Conservation (phyloP, 2,329 filamentous ascomycete species). For the Beauveria caledonica region DNA sequence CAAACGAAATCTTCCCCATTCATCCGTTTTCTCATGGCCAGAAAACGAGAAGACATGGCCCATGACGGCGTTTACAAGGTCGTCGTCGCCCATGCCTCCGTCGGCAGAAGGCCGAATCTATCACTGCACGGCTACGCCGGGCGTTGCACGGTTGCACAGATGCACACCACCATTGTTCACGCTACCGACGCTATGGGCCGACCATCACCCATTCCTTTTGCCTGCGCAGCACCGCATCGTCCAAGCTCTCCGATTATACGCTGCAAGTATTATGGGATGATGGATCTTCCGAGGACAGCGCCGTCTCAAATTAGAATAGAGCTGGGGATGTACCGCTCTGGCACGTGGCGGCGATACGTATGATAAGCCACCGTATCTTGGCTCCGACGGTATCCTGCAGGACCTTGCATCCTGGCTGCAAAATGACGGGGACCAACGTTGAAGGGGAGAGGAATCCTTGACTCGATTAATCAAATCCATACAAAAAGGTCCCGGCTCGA, state of each 20-base stretch:
- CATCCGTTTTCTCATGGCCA: not conserved
- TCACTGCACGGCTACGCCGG: no score
- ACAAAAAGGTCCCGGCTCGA: not conserved
- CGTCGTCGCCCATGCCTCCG: no score
- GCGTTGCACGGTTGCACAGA: not conserved
- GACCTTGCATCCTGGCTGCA: not conserved
- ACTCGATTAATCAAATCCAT: not conserved
- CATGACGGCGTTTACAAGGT: no score
- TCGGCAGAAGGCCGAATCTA: no score
- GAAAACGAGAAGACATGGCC: not conserved
- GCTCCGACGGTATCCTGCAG: not conserved
- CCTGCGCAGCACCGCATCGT: not conserved
- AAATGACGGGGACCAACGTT: not conserved
- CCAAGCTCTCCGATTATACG: not conserved
- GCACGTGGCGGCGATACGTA: not conserved
- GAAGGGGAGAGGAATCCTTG: not conserved
- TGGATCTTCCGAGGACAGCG: not conserved
- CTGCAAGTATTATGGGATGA: conserved; percentile 4
- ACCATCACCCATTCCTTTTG: not conserved
- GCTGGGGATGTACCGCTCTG: not conserved
- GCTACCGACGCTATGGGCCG: not conserved
- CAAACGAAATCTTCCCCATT: not conserved
- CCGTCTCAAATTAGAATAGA: not conserved
- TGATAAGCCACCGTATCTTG: not conserved
- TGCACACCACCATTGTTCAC: not conserved